Evolutionary conservation across 1,284 basidiomycete species (phyloP).

Genomic region (Tylopilus sp.): DNA sequence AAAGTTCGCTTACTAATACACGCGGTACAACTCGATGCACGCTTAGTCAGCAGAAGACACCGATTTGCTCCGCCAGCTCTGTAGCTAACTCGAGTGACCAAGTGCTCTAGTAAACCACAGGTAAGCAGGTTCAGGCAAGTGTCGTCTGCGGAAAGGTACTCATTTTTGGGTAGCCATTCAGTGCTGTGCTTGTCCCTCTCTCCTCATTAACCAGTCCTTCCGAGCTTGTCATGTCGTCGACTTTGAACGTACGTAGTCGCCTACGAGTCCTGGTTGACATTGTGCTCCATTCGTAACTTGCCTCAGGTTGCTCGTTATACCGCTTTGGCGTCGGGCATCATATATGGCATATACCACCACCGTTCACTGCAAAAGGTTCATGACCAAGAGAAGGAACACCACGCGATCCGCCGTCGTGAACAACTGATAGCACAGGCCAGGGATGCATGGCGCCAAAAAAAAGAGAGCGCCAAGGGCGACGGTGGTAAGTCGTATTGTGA

Average conservation of each 20-base stretch:
- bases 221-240: constrained; percentile 51
- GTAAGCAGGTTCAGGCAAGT: constrained; percentile 2
- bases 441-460: constrained; percentile 85
- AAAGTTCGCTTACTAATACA: no score
- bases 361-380: constrained; percentile 83
- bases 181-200: constrained; percentile 19
- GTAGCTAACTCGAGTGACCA: constrained; percentile 14
- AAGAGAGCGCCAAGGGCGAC: constrained; percentile 47
- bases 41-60: constrained; percentile 32
- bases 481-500: constrained; percentile 43
- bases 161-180: constrained; percentile 8
- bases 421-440: constrained; percentile 84
- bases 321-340: constrained; percentile 82
- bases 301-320: constrained; percentile 92
- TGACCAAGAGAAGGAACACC: constrained; percentile 67
- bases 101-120: constrained; percentile 9
- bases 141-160: not conserved
- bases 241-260: constrained; percentile 51
- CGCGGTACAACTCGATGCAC: no score
- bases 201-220: constrained; percentile 12
- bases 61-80: constrained; percentile 30
- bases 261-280: constrained; percentile 16
- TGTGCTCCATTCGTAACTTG: constrained; percentile 3
- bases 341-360: constrained; percentile 92
- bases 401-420: constrained; percentile 69